A percentile compares a stretch with the other conserved stretches of the same genome.
Conservation (phyloP, 2,329 filamentous ascomycete genomes). For the Exophiala bonariae region DNA sequence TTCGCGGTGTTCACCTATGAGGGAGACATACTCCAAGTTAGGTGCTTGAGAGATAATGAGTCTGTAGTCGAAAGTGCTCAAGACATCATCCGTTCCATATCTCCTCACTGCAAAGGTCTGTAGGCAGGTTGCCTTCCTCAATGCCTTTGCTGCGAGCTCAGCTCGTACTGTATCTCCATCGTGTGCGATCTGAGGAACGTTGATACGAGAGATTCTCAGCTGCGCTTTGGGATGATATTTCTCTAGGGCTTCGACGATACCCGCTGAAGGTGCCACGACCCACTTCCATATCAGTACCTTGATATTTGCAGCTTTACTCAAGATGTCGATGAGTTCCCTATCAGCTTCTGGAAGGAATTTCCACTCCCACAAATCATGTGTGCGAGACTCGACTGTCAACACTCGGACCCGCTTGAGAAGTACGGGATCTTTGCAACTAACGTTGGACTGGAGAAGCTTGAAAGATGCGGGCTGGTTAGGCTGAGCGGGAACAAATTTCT, state of each 20-base stretch:
- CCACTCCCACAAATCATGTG: neutral
- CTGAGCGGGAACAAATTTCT: neutral
- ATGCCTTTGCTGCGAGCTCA: neutral
- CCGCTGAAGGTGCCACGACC: neutral
- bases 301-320: conserved; percentile 14
- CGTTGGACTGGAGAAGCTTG: neutral
- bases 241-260: conserved; percentile 11
- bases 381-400: neutral
- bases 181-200: neutral
- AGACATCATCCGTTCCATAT: neutral
- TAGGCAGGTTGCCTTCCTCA: neutral
- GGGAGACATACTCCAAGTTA: conserved; percentile 13
- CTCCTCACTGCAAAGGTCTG: neutral
- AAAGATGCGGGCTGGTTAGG: neutral
- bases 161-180: neutral
- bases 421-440: neutral
- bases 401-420: neutral
- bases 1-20: neutral
- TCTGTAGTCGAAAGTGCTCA: neutral
- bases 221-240: conserved; percentile 18
- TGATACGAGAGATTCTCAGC: conserved; percentile 10
- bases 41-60: conserved; percentile 13
- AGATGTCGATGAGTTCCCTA: conserved; percentile 2
- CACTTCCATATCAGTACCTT: conserved; percentile 16
- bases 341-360: neutral